Percentiles rank a stretch among this genome's conserved stretches.
These are phyloP conservation scores for Hyphopichia homilentoma DNA, from an alignment of 805 yeast species.

Conservation along the genomic window DNA sequence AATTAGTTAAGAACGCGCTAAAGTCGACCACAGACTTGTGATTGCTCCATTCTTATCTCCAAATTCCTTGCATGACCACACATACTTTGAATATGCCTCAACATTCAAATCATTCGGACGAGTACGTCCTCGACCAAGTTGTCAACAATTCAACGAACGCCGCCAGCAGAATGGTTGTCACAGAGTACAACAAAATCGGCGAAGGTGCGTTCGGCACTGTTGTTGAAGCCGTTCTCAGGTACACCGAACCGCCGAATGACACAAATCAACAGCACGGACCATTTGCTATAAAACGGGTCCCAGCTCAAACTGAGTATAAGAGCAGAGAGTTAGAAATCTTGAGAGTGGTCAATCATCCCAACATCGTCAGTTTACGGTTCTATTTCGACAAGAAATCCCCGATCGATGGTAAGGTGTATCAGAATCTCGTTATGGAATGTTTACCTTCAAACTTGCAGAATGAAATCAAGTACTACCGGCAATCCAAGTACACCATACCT, in stretches of 20 bases:
- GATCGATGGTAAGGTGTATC: slow-evolving; percentile 62
- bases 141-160: slow-evolving; percentile 54
- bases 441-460: slow-evolving; percentile 75
- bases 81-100: too few relatives aligned
- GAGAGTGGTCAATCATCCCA: slow-evolving; percentile 75
- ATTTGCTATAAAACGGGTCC: slow-evolving; percentile 78
- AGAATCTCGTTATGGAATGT: slow-evolving; percentile 84
- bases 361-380: slow-evolving; percentile 64
- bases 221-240: slow-evolving; percentile 59
- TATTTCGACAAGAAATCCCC: slow-evolving; percentile 64
- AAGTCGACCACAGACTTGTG: too few relatives aligned
- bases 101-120: slow-evolving; percentile 15
- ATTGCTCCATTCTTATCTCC: too few relatives aligned
- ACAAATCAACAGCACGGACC: slow-evolving; percentile 63
- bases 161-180: slow-evolving; percentile 60
- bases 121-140: slow-evolving; percentile 43
- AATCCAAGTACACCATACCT: slow-evolving; percentile 58
- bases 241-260: slow-evolving; percentile 18
- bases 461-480: slow-evolving; percentile 69
- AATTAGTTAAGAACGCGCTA: too few relatives aligned
- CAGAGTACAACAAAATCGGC: slow-evolving; percentile 72
- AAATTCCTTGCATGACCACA: too few relatives aligned
- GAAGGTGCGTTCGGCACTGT: slow-evolving; percentile 89
- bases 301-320: slow-evolving; percentile 84
- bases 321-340: slow-evolving; percentile 76